phyloP scores from a whole-genome alignment of 2,329 filamentous ascomycete genomes.

The Verticillium dahliae region DNA sequence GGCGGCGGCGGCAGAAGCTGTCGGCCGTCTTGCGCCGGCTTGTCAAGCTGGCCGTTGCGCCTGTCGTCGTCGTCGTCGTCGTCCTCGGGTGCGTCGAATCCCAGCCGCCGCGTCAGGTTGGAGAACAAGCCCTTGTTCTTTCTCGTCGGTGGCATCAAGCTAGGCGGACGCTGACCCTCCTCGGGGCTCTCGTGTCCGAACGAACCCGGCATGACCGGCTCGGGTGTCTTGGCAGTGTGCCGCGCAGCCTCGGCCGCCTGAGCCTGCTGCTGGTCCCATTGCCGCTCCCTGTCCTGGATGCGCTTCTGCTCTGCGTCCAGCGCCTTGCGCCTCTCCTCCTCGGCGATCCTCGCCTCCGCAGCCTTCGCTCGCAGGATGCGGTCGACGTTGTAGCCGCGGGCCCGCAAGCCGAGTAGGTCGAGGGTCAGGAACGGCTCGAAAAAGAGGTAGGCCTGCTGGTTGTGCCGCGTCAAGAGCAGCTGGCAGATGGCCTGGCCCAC shows the following conservation, averaged over 20 bases:
- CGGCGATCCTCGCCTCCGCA: constrained; percentile 79
- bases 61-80: constrained; percentile 29
- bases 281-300: constrained; percentile 49
- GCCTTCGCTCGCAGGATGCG: constrained; percentile 85
- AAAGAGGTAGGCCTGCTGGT: constrained; percentile 82
- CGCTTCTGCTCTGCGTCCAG: constrained; percentile 65
- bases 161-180: constrained; percentile 23
- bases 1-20: background rate
- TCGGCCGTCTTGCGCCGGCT: constrained; percentile 13
- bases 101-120: constrained; percentile 59
- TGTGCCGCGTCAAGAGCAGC: constrained; percentile 72
- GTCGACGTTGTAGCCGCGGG: constrained; percentile 93
- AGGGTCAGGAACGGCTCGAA: constrained; percentile 87
- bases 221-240: constrained; percentile 32
- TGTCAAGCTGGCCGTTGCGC: constrained; percentile 35
- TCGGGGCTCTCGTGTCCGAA: constrained; percentile 62
- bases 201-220: constrained; percentile 62
- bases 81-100: constrained; percentile 49
- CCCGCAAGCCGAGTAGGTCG: constrained; percentile 72
- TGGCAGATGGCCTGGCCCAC: constrained; percentile 82
- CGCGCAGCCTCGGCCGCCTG: constrained; percentile 30
- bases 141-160: constrained; percentile 27
- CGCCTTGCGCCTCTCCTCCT: constrained; percentile 70
- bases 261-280: constrained; percentile 38
- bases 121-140: constrained; percentile 60